Evolutionary conservation across 1,284 basidiomycete genomes (phyloP).

Genomic region (Xanthoconium separans): DNA sequence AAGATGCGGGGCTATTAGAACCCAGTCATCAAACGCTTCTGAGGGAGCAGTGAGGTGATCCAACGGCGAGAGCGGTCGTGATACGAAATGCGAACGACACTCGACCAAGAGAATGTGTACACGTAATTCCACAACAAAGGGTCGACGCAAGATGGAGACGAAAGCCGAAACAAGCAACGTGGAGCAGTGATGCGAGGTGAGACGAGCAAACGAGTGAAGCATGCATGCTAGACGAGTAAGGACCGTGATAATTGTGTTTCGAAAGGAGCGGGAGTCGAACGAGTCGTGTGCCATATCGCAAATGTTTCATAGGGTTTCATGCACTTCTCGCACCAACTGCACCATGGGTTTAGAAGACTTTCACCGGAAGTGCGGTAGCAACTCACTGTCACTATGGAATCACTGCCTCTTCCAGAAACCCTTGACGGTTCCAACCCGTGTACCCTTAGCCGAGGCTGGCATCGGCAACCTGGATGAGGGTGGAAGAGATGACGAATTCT

Average conservation of each 20-base stretch:
- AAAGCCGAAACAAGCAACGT: conserved; percentile 9
- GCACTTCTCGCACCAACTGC: conserved; percentile 1
- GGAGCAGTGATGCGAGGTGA: conserved; percentile 4
- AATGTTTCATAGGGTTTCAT: conserved; percentile 5
- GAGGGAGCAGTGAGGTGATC: background rate
- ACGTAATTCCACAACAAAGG: conserved; percentile 36
- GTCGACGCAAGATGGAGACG: conserved; percentile 19
- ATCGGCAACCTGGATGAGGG: conserved; percentile 25
- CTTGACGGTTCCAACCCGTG: conserved; percentile 28
- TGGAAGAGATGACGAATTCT: background rate
- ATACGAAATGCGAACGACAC: conserved; percentile 12
- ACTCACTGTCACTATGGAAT: conserved; percentile 11
- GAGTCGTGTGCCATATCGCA: conserved; percentile 7
- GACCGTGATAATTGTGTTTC: conserved; percentile 15
- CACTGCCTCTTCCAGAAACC: conserved; percentile 34
- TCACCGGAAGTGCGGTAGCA: background rate
- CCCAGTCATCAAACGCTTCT: conserved; percentile 1
- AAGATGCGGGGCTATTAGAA: conserved; percentile 5
- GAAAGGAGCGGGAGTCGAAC: background rate
- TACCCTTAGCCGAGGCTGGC: conserved; percentile 22
- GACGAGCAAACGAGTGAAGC: conserved; percentile 12
- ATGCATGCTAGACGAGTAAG: conserved; percentile 14
- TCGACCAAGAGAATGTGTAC: conserved; percentile 27
- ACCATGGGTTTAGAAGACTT: background rate
- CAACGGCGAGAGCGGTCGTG: background rate